These are phyloP conservation scores for Globisporangium paroecandrum DNA, from an alignment of 352 stramenopile genomes.

Conservation along the genomic window DNA sequence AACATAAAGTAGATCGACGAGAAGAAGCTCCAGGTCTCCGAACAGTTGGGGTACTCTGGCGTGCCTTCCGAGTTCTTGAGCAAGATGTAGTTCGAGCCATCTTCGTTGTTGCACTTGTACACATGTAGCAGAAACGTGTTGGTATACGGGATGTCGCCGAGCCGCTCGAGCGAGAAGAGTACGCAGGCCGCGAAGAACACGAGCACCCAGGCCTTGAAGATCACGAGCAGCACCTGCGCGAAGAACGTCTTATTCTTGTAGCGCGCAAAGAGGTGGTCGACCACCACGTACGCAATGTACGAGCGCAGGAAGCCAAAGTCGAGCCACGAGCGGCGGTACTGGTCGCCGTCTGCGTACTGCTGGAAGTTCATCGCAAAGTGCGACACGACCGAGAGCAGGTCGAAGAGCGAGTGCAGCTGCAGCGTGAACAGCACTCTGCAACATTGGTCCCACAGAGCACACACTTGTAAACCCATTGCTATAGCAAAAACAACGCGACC, in stretches of 20 bases:
- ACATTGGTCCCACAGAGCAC: background rate
- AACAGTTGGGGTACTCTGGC: constrained; percentile 47
- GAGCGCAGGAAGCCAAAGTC: constrained; percentile 84
- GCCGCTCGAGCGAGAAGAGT: constrained; percentile 80
- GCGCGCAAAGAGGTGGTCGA: constrained; percentile 63
- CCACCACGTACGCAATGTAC: constrained; percentile 82
- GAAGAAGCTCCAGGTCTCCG: constrained; percentile 85
- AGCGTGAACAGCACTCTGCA: constrained; percentile 57
- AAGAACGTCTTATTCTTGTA: constrained; percentile 83
- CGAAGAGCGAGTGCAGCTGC: constrained; percentile 70
- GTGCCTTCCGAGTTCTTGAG: constrained; percentile 50
- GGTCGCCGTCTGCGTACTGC: constrained; percentile 50
- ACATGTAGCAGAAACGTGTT: constrained; percentile 83
- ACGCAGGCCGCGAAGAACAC: constrained; percentile 83
- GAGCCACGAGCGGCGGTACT: constrained; percentile 71
- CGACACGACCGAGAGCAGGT: constrained; percentile 77
- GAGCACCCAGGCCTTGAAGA: constrained; percentile 74
- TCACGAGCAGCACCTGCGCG: constrained; percentile 68
- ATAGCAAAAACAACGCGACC: background rate
- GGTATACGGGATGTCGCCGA: constrained; percentile 78
- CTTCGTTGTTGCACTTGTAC: constrained; percentile 69
- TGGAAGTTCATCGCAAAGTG: constrained; percentile 79
- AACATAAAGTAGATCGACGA: constrained; percentile 90
- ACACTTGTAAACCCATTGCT: background rate
- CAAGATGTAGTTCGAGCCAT: constrained; percentile 46